These are phyloP conservation scores for Melianthus villosus DNA, from an alignment of 441 rosid genomes.

Conservation along the genomic window DNA sequence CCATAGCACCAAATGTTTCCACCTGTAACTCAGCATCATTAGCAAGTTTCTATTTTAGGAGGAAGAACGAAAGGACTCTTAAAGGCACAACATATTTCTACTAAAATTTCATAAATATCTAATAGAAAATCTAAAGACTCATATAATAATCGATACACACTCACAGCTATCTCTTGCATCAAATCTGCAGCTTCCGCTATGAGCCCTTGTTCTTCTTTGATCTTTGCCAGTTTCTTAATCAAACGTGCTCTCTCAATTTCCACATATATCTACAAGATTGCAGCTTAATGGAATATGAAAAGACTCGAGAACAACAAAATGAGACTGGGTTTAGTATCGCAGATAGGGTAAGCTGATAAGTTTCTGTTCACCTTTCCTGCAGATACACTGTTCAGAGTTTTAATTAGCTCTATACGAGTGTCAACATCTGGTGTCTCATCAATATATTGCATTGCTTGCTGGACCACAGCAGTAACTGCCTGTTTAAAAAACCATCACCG, in stretches of 20 bases:
- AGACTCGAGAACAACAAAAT: neutral
- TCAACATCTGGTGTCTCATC: conserved; percentile 87
- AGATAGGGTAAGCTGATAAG: neutral
- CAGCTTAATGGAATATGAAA: neutral
- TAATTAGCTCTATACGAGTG: conserved; percentile 71
- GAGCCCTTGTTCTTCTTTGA: conserved; percentile 82
- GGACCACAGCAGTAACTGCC: conserved; percentile 95
- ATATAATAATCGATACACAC: conserved; percentile 12
- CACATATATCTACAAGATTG: conserved; percentile 54
- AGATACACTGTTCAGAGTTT: conserved; percentile 65
- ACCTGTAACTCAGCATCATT: conserved; percentile 38
- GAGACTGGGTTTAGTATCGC: too few relatives aligned
- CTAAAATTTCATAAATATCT: too few relatives aligned
- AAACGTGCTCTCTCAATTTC: conserved; percentile 91
- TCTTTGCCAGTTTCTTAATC: conserved; percentile 86
- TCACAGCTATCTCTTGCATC: conserved; percentile 98
- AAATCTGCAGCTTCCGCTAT: conserved; percentile 96
- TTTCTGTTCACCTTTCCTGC: conserved; percentile 69
- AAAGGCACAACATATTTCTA: too few relatives aligned
- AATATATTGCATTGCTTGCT: conserved; percentile 88
- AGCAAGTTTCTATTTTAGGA: conserved; percentile 1
- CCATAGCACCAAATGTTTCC: conserved; percentile 98
- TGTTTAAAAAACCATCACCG: conserved; percentile 9
- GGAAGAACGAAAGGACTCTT: too few relatives aligned
- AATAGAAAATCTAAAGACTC: too few relatives aligned